These are phyloP conservation scores for Meyerozyma elateridarum DNA, from an alignment of 1,139 yeast genomes.

Conservation along the genomic window DNA sequence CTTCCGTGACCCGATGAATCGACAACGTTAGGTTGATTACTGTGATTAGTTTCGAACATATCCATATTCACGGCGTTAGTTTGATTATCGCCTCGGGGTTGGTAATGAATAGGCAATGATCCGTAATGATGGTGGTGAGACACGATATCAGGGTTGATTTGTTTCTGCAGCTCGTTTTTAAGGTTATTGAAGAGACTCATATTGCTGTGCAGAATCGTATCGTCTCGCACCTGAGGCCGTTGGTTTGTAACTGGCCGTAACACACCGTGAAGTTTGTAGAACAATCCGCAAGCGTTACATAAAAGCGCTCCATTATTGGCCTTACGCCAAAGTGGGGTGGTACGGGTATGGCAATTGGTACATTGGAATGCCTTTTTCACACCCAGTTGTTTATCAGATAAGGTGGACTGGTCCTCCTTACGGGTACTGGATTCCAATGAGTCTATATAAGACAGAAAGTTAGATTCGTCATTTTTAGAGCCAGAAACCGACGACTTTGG, in stretches of 20 bases:
- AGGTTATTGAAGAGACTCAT: conserved; percentile 22
- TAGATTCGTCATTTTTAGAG: conserved; percentile 13
- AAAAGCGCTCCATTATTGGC: conserved; percentile 41
- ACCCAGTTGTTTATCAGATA: too few relatives aligned
- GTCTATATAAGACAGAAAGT: conserved; percentile 36
- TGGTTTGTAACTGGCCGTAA: conserved; percentile 34
- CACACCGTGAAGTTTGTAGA: conserved; percentile 43
- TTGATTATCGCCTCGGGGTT: too few relatives aligned
- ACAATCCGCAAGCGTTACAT: conserved; percentile 47
- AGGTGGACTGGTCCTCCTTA: conserved; percentile 18
- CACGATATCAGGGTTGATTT: conserved; percentile 10
- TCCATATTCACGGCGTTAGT: too few relatives aligned
- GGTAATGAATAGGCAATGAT: too few relatives aligned
- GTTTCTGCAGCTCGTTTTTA: conserved; percentile 4
- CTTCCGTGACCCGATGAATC: neutral
- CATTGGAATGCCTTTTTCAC: conserved; percentile 35
- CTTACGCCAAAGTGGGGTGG: conserved; percentile 47
- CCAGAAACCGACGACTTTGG: conserved; percentile 9
- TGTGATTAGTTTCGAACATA: too few relatives aligned
- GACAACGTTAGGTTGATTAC: too few relatives aligned
- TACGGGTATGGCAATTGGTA: conserved; percentile 41
- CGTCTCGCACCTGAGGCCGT: conserved; percentile 12
- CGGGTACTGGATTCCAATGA: conserved; percentile 36
- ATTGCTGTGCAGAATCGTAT: conserved; percentile 21
- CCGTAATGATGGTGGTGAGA: conserved; percentile 9